These are phyloP conservation scores for Fusarium keratoplasticum DNA, from an alignment of 2,329 filamentous ascomycete genomes.

Conservation along the genomic window DNA sequence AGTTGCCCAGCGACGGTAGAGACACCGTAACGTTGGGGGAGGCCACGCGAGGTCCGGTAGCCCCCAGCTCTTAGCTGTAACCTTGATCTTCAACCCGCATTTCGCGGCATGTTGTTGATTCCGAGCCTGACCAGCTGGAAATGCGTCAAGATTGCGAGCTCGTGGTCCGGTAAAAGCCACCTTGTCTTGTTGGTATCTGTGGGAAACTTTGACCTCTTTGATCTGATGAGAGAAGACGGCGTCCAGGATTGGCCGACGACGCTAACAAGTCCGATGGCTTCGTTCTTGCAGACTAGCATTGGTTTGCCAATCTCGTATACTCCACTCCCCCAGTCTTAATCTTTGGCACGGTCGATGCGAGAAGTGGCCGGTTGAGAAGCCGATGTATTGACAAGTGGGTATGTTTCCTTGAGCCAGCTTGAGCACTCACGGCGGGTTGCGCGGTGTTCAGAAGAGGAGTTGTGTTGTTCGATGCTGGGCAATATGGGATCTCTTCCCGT, in stretches of 20 bases:
- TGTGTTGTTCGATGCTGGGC: not conserved
- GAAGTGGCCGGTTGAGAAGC: constrained; percentile 18
- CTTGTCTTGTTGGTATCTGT: constrained; percentile 26
- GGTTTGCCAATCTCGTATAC: constrained; percentile 36
- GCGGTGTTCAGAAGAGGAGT: not conserved
- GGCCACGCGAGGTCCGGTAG: not conserved
- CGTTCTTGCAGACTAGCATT: constrained; percentile 34
- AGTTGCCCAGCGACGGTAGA: constrained; percentile 33
- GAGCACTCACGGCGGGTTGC: not conserved
- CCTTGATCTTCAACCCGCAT: constrained; percentile 8
- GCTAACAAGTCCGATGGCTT: constrained; percentile 36
- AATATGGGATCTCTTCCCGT: not conserved
- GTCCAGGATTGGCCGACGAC: constrained; percentile 21
- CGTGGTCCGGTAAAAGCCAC: constrained; percentile 33
- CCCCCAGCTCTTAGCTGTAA: constrained; percentile 14
- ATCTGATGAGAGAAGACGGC: constrained; percentile 20
- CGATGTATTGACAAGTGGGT: not conserved
- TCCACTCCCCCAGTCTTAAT: constrained; percentile 30
- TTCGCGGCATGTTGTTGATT: constrained; percentile 30
- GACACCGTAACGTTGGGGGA: constrained; percentile 23
- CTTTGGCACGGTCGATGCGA: constrained; percentile 14
- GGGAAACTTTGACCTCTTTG: constrained; percentile 29
- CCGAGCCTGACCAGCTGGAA: constrained; percentile 18
- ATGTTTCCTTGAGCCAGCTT: not conserved
- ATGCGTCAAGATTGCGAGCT: constrained; percentile 29